Evolutionary conservation across 2,329 filamentous ascomycete species (phyloP).

Genomic region (Ascochyta rabiei): DNA sequence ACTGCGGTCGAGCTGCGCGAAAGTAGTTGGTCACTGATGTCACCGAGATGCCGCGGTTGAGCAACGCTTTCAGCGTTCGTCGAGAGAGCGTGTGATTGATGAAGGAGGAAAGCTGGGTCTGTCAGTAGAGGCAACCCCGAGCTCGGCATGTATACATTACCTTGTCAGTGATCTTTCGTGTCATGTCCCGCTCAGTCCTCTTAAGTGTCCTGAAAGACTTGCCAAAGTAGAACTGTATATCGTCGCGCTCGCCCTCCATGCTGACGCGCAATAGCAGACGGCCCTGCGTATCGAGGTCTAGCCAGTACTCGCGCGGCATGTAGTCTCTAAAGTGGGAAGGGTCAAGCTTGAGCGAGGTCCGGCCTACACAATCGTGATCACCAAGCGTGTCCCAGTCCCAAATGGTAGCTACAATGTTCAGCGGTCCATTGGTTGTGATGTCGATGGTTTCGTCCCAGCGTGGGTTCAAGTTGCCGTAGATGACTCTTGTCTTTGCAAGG

Average conservation of each 20-base stretch:
- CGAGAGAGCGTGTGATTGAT: slow-evolving; percentile 88
- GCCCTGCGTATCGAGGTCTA: slow-evolving; percentile 95
- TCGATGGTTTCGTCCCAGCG: slow-evolving; percentile 98
- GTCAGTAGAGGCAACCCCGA: slow-evolving; percentile 18
- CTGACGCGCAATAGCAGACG: slow-evolving; percentile 87
- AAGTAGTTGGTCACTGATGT: slow-evolving; percentile 76
- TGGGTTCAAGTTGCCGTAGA: slow-evolving; percentile 88
- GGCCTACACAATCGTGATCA: slow-evolving; percentile 95
- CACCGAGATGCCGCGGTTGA: slow-evolving; percentile 74
- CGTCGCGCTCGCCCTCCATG: slow-evolving; percentile 98
- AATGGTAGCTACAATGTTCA: slow-evolving; percentile 95
- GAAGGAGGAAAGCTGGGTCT: slow-evolving; percentile 78
- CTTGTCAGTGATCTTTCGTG: slow-evolving; percentile 96
- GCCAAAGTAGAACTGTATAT: slow-evolving; percentile 98
- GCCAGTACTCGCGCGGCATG: slow-evolving; percentile 93
- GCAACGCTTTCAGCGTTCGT: slow-evolving; percentile 75
- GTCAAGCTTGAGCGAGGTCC: slow-evolving; percentile 97
- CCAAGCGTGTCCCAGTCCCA: slow-evolving; percentile 99
- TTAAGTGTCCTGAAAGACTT: slow-evolving; percentile 96
- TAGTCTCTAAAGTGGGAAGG: slow-evolving; percentile 97
- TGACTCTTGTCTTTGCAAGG: slow-evolving; percentile 89
- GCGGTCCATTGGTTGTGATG: slow-evolving; percentile 86
- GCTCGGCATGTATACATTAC: slow-evolving; percentile 54
- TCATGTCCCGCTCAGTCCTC: slow-evolving; percentile 97
- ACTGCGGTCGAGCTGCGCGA: slow-evolving; percentile 56